Conservation (phyloP, 2,329 filamentous ascomycete species). For the Cladosporium phlei region DNA sequence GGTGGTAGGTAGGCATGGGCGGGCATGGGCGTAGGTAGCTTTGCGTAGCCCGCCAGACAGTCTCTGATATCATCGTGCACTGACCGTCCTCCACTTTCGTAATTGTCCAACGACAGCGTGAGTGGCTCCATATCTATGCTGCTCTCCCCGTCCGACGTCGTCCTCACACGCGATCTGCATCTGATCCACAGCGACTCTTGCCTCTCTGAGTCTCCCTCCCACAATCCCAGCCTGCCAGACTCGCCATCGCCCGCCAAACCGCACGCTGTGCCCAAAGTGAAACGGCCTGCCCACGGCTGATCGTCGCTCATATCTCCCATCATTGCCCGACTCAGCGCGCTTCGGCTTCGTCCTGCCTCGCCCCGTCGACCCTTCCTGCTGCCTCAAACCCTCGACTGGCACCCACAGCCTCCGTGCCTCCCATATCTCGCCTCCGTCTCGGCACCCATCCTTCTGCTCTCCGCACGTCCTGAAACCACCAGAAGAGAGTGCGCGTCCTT, state of each 20-base stretch:
- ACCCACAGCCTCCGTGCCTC: slow-evolving; percentile 17
- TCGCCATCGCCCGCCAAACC: background rate
- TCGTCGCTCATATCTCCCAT: slow-evolving; percentile 6
- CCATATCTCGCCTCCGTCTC: slow-evolving; percentile 50
- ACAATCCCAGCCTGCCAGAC: background rate
- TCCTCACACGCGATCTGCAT: slow-evolving; percentile 3
- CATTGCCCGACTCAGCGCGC: slow-evolving; percentile 11
- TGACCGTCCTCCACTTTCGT: slow-evolving; percentile 1
- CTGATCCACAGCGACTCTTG: slow-evolving; percentile 9
- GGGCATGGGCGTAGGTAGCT: no score
- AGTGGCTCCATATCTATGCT: slow-evolving; percentile 7
- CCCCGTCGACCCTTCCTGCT: slow-evolving; percentile 14
- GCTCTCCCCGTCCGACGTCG: slow-evolving; percentile 1
- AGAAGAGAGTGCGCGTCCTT: slow-evolving; percentile 10
- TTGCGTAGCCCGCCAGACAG: no score
- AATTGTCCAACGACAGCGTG: slow-evolving; percentile 7
- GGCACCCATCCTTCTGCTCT: slow-evolving; percentile 5
- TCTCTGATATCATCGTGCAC: slow-evolving; percentile 1
- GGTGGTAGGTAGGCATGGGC: no score
- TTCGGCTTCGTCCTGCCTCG: slow-evolving; percentile 8
- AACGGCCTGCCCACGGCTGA: slow-evolving; percentile 3
- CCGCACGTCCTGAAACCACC: slow-evolving; percentile 11
- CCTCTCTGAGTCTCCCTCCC: slow-evolving; percentile 7
- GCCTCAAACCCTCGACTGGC: slow-evolving; percentile 10
- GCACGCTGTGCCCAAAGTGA: no score